Evolutionary conservation across 805 yeast species (phyloP), one percentile per base, ranked within the genome.

Genomic region (Priceomyces fermenticarens): DNA sequence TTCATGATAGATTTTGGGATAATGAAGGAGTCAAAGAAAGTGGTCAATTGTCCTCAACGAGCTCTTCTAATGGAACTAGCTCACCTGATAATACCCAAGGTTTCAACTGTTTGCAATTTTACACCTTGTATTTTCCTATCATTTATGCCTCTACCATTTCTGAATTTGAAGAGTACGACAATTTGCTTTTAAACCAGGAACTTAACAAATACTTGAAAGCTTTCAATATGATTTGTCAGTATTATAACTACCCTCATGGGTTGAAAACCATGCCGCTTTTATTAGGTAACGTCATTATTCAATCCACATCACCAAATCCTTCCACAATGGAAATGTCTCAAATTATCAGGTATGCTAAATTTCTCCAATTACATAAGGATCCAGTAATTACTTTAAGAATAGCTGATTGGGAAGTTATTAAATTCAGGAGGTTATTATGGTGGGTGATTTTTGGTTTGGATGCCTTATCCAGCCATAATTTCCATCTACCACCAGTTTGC

Each of bases 391-490:
- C 74, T 34, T 75, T 80, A 43, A 69, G 73, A 31, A 67, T 78
- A 29, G 63, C 69, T 2, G 76, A 78, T 45, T 62, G 67, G 53
- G 70, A 68, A 39, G 63, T 71, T 15, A 70, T 80, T 5, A 80
- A 77, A 44, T 64, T 72, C 36, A 65, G 82, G 55, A 65, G 85
- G 53, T 53, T 78, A 39, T 54, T 81, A n/a, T 81, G 85, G 85
- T 81, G 85, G 85, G 80, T 78, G 30, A 75, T 81, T 6, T 78
- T 79, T 45, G 77, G 78, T 20, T 57, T 81, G 44, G 87, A 81
- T 54, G 71, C 77, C 3, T 65, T 77, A 44, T 75, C 80, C 7
- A 72, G 83, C 30, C 72, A 78, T 43, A 78, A 79, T 46, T 75
- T 75, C 36, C 71, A 79, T 52, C 55, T 77, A 26, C 72, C 79